These are phyloP conservation scores for Calonectria henricotiae DNA, from an alignment of 2,329 filamentous ascomycete species.

Conservation along the genomic window DNA sequence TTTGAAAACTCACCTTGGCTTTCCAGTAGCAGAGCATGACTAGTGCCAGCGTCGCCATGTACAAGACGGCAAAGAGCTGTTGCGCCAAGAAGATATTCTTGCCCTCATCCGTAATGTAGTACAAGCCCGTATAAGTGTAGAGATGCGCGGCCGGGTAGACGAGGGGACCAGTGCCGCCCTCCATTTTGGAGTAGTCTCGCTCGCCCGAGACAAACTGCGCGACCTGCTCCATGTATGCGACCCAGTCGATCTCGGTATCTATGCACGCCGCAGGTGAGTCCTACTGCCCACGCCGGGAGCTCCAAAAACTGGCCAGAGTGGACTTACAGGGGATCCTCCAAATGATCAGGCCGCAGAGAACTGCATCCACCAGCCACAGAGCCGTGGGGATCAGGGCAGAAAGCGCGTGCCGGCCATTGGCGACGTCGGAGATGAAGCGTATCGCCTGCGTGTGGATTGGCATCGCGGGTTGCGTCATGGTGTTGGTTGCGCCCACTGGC, in stretches of 20 bases:
- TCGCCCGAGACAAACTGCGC: slow-evolving; percentile 86
- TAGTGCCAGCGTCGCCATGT: slow-evolving; percentile 81
- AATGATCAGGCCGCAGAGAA: slow-evolving; percentile 82
- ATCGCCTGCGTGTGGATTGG: slow-evolving; percentile 52
- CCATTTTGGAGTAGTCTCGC: slow-evolving; percentile 88
- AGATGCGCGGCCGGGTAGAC: slow-evolving; percentile 97
- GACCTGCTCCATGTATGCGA: slow-evolving; percentile 96
- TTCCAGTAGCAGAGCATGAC: slow-evolving; percentile 88
- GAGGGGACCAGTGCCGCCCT: slow-evolving; percentile 90
- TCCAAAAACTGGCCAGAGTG: not conserved
- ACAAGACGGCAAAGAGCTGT: slow-evolving; percentile 84
- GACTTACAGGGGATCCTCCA: slow-evolving; percentile 86
- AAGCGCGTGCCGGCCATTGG: slow-evolving; percentile 67
- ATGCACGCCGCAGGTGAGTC: slow-evolving; percentile 35
- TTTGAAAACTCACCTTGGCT: slow-evolving; percentile 71
- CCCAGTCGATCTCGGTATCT: slow-evolving; percentile 99
- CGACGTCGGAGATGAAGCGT: slow-evolving; percentile 61
- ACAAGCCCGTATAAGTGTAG: slow-evolving; percentile 88
- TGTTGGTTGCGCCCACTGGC: slow-evolving; percentile 33
- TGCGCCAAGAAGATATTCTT: slow-evolving; percentile 86
- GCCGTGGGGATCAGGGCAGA: slow-evolving; percentile 71
- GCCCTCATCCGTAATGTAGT: slow-evolving; percentile 84
- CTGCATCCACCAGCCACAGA: slow-evolving; percentile 79
- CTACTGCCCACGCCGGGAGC: not conserved
- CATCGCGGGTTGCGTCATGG: slow-evolving; percentile 52